Evolutionary conservation across 2,329 filamentous ascomycete genomes (phyloP), one percentile per base, ranked within the genome.

Genomic region (Pyricularia grisea): DNA sequence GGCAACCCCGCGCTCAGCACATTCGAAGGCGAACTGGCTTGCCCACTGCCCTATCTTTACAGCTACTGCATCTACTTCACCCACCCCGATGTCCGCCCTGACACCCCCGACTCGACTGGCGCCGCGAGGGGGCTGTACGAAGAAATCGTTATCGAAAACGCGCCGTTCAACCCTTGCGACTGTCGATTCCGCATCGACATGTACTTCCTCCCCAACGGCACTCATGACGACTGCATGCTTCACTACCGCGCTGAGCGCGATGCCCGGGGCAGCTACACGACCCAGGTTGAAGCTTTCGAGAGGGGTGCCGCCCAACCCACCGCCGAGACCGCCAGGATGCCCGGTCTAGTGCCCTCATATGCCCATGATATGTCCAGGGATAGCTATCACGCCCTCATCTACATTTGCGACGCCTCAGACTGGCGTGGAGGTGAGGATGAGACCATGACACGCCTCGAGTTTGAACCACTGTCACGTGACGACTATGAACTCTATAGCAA

Each of bases 11-110:
- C 61, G 9, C 12, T 64, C 25, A 64, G 61, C 61, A 64, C 61
- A 25, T 64, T 64, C 27, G 2, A 28, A 11, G 61, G 6, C 12
- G 23, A 64, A 2, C 9, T 30, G 11, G 30, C 11, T 11, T 64
- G 27, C 27, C 61, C 25, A 11, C 61, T 64, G 61, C 61, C 61
- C 27, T 64, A 64, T 11, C 61, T 64, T 4, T 64, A 64, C 27
- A 64, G 61, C 61, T 64, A 64, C 12, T 64, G 61, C 61, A 64
- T 64, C 27, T 64, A 64, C 61, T 64, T 64, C 27, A 64, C 61
- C 61, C 25, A 64, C 25, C 27, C 61, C 25, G 12, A 64, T 11
- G 61, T 64, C 61, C 61, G 61, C 4, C 61, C 61, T 11, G 61
- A 64, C 11, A 27, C 27, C 27, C 61, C 61, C 61, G 12, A 64